phyloP scores from a whole-genome alignment of 495 filamentous ascomycete genomes.

The Aspergillus asperescens region DNA sequence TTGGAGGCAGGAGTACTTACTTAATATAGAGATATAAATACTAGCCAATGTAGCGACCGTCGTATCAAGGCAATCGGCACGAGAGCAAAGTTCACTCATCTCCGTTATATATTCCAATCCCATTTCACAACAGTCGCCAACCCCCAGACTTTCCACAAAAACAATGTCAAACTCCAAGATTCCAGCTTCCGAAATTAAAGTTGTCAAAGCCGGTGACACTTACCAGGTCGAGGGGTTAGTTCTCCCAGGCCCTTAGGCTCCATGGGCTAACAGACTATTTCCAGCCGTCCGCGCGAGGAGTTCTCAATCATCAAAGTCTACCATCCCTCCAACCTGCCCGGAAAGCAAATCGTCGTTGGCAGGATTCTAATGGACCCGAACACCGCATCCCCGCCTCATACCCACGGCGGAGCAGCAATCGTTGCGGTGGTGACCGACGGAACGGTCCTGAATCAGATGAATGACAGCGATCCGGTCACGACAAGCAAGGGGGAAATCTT shows the following conservation, averaged over 20 bases:
- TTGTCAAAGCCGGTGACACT: slow-evolving; percentile 2
- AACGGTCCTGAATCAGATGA: slow-evolving; percentile 36
- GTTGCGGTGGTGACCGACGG: slow-evolving; percentile 28
- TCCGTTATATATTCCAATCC: no score
- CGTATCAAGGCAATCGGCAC: no score
- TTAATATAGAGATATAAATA: no score
- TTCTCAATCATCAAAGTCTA: slow-evolving; percentile 25
- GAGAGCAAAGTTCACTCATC: no score
- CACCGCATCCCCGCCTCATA: slow-evolving; percentile 36
- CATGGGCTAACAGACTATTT: background rate
- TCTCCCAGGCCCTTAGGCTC: no score
- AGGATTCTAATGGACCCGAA: slow-evolving; percentile 31
- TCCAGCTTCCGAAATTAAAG: slow-evolving; percentile 1
- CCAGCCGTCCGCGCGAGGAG: slow-evolving; percentile 25
- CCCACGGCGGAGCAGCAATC: slow-evolving; percentile 37
- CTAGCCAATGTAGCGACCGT: no score
- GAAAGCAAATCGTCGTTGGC: slow-evolving; percentile 30
- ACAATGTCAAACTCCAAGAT: slow-evolving; percentile 1
- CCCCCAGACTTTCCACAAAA: no score
- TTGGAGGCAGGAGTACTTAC: no score
- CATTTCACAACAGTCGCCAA: no score
- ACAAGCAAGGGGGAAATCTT: slow-evolving; percentile 25
- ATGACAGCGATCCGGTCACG: slow-evolving; percentile 25
- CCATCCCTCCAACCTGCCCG: slow-evolving; percentile 31
- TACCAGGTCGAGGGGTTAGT: slow-evolving; percentile 7